Base-by-base conservation (phyloP, 495 filamentous ascomycete species). In the Apiosordaria backusii region DNA sequence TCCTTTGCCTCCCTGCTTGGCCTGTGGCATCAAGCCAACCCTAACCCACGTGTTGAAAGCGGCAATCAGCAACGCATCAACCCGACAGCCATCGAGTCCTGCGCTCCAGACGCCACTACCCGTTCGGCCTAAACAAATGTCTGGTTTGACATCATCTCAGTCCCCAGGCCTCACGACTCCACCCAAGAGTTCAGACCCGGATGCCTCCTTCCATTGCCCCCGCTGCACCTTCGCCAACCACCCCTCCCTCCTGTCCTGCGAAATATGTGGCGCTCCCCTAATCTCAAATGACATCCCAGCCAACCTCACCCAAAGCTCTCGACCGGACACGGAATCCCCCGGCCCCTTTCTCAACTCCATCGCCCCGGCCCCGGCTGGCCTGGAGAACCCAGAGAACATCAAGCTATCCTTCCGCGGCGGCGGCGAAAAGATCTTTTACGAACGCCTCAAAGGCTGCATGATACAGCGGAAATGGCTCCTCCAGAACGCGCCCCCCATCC, bases 381-480 rank as follows among this genome's bases (percentile, higher is more conserved):
- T 83, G 2, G 87, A 92, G 50, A 84, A 83, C 22, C 83, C 82
- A 1, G 94, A 96, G 62, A 88, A 84, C 68, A 86, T 98, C 66
- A 98, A 97, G 74, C 75, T 99, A 15, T 98, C 95, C 0, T 99
- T 99, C 69, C 88, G 93, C 21, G 86, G 79, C 25, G 93, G 95
- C 19, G 95, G 96, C 6, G 92, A 93, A 57, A 93, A 95, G 75
- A 88, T 89, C 4, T 97, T 99, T 69, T 86, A 91, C 68, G 94
- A 97, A 69, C 83, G 93, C 57, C 83, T 99, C 15, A 97, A 93
- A 71, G 86, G 87, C 19, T 89, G 90, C 18, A 86, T 98, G 79
- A 86, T 91, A 18, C 95, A 99, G 75, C 85, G 96, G 22, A 97
- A 98, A 84, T 99, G 95, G 95, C 86, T 99, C 15, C 82, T 98